Evolutionary conservation across 2,329 filamentous ascomycete genomes (phyloP), one percentile per base, ranked within the genome.

Genomic region (Hymenoscyphus salicellus): DNA sequence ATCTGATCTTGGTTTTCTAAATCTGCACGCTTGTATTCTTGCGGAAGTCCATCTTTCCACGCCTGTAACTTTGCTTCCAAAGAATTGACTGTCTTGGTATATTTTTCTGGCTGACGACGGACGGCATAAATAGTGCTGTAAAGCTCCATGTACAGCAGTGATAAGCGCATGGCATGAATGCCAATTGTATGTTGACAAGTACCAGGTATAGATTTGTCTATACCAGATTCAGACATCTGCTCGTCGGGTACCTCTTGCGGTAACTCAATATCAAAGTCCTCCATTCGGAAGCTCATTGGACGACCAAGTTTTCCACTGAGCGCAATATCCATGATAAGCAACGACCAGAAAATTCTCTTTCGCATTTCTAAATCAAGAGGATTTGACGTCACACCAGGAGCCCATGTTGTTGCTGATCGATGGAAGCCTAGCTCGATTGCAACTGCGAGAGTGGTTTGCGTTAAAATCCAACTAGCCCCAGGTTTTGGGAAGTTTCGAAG

Each of bases 401-500:
- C 77, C 81, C 84, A 86, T 57, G 83, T 82, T 68, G 86, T 88
- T 14, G 83, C 82, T n/a, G 87, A 88, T 49, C 91, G 84, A 74
- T 96, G 90, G 43, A 95, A 79, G 20, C 91, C 89, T 46, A 92
- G 78, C 71, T 95, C 91, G 41, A 94, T 83, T 10, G 90, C 90
- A 33, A 90, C 80, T 5, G 86, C 82, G 55, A 93, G 79, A 0
- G 90, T 85, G 57, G 86, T 81, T 61, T 85, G 86, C 36, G 84
- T 84, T 65, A 93, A 81, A 69, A 89, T 83, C 78, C 88, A 89
- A 62, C 89, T 90, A 52, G 89, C 86, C 14, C 90, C 90, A 0
- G 92, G 90, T 71, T 93, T 92, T 33, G 91, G 90, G 65, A 95
- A 93, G 60, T 86, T 87, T 65, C 92, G 86, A 3, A 91, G 84